Evolutionary conservation across 2,329 filamentous ascomycete species (phyloP), one percentile per base, ranked within the genome.

Genomic region (Fusarium cicatricum): DNA sequence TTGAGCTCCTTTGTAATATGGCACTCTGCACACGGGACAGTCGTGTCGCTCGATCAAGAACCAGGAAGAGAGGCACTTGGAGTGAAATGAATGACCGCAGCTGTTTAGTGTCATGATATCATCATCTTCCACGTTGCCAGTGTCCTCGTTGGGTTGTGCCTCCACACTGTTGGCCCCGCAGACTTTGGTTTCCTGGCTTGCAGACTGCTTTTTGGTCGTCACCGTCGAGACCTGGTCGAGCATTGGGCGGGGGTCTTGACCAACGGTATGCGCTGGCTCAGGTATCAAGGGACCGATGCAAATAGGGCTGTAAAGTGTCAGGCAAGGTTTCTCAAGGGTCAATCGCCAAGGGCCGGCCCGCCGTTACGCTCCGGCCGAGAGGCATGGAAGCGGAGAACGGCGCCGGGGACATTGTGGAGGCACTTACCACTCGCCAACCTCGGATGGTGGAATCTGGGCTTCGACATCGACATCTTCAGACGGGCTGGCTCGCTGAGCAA

Each of bases 21-120:
- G 59, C 11, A 61, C 64, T 16, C 77, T 63, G 50, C 77, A 79
- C 2, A 79, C 63, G 1, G 77, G 77, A 31, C 77, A 79, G 26
- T 73, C 68, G 46, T 72, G 71, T 4, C 74, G 67, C 16, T 70
- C 66, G 23, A 70, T 69, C 29, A 77, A 51, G 44, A 76, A 76
- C 76, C 76, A 79, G 0, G 70, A 71, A 2, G 70, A 72, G 19
- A 79, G 66, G 19, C 77, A 79, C 8, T 69, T 70, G 5, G 72
- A 70, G 58, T 78, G 77, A 47, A 77, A 79, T 2, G 70, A 61
- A 36, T 79, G 77, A 1, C 68, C 70, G 34, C 76, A 79, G 16
- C 47, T 61, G 37, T 74, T 74, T 41, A 78, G 58, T 39, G 69
- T 73, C 43, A 79, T 26, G 4, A 77, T 63, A 4, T 77, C 73